A percentile compares a stretch with the other conserved stretches of the same genome.
Conservation (phyloP, 164 flowering plant genomes). For the Umbilicus rupestris region DNA sequence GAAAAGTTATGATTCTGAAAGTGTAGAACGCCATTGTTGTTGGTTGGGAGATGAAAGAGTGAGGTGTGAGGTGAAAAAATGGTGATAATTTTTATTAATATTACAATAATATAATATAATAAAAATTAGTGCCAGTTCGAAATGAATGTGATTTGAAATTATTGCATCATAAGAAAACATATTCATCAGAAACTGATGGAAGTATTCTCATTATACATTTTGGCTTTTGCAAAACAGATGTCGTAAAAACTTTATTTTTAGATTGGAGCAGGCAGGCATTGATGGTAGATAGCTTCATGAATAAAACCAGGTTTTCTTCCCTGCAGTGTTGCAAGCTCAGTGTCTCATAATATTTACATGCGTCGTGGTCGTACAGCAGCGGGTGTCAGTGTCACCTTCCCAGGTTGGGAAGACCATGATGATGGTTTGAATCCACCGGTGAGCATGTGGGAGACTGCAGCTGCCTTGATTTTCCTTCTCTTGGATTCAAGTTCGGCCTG, state of each 20-base stretch:
- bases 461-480: conserved; percentile 66
- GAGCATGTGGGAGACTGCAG: conserved; percentile 38
- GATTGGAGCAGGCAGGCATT: too few species aligned
- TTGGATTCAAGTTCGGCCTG: conserved; percentile 53
- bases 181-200: too few species aligned
- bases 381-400: conserved; percentile 11
- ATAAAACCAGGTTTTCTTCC: too few species aligned
- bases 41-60: conserved; percentile 6
- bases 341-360: not conserved
- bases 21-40: conserved; percentile 7
- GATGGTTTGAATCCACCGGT: conserved; percentile 49
- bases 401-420: conserved; percentile 28
- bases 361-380: conserved; percentile 15
- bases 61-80: not conserved
- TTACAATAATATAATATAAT: too few species aligned
- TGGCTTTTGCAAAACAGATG: too few species aligned
- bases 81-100: too few species aligned
- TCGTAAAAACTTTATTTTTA: too few species aligned
- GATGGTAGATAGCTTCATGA: too few species aligned
- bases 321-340: not conserved
- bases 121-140: too few species aligned
- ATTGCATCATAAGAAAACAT: too few species aligned
- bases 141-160: too few species aligned
- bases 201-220: too few species aligned
- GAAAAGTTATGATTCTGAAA: not conserved